Evolutionary conservation across 768 basidiomycete species (phyloP), one percentile per base, ranked within the genome.

Genomic region (Podaxis carcinomalis): DNA sequence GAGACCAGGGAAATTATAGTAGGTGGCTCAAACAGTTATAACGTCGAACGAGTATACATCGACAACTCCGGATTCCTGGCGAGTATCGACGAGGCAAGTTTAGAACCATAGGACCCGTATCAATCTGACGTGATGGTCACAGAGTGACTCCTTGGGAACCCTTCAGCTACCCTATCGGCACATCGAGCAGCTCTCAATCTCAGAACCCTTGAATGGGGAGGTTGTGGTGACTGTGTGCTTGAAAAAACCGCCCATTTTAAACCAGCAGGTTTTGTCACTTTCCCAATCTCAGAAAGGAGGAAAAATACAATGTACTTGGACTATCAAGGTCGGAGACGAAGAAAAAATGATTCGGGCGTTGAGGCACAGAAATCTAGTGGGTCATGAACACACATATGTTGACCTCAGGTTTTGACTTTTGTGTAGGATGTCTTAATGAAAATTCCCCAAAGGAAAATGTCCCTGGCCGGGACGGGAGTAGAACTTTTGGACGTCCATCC

Each of bases 61-160:
- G 86, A 89, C 62, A 75, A 73, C 27, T 75, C 70, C 50, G 74
- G 72, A 3, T 79, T 89, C 62, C 67, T 83, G n/a, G 80, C 72
- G 1, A 87, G 85, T 62, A 71, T 87, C 21, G 70, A 77, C 39
- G 68, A 78, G 69, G 77, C 77, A 66, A 35, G 23, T 63, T 14
- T 21, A 13, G 11, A 54, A 53, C 40, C 14, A 7, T 46, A 36
- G 28, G 51, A 51, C 23, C 44, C 1, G 19, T 44, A 9, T 59
- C 68, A 39, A 60, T 44, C 56, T 21, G 11, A 54, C 10, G 10
- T 11, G 11, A 50, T 50, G 19, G 56, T 11, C 35, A n/a, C 55
- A 80, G 85, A 80, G 76, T 16, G 83, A 80, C 60, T 67, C 72
- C 47, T 76, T 80, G 47, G 86, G 87, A 42, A 83, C 82, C 3